phyloP scores from a whole-genome alignment of 2,329 filamentous ascomycete species.

The Ophiostoma fasciatum region DNA sequence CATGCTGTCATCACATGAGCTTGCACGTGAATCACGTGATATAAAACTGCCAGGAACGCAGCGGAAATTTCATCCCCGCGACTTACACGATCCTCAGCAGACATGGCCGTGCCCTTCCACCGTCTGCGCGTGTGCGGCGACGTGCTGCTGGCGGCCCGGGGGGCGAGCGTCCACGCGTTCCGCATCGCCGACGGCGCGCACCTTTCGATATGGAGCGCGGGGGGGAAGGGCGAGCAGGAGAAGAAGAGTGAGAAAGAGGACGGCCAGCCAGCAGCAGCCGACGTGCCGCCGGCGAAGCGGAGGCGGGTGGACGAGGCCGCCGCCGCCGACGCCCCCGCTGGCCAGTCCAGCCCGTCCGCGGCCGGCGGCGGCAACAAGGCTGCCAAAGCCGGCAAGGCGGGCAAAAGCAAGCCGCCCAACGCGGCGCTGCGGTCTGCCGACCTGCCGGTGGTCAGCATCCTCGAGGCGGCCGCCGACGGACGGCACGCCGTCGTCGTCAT shows the following conservation, averaged over 20 bases:
- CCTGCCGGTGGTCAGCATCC: conserved; percentile 50
- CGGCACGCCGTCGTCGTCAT: conserved; percentile 64
- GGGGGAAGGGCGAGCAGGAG: conserved; percentile 10
- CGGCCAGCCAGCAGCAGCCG: not conserved
- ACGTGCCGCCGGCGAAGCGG: conserved; percentile 6
- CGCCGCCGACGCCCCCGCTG: too few species aligned
- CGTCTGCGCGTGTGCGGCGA: conserved; percentile 38
- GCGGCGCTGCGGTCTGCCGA: conserved; percentile 25
- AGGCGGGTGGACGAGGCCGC: conserved; percentile 2
- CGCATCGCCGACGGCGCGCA: conserved; percentile 40
- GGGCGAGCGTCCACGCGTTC: conserved; percentile 56
- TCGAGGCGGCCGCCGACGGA: conserved; percentile 49
- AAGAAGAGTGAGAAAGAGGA: not conserved
- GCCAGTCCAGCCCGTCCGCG: too few species aligned
- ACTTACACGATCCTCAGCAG: too few species aligned
- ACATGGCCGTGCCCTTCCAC: conserved; percentile 42
- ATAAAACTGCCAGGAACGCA: too few species aligned
- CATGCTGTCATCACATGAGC: not conserved
- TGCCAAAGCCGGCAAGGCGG: not conserved
- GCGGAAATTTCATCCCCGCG: too few species aligned
- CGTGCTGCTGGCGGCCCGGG: conserved; percentile 59
- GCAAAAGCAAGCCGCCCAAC: too few species aligned
- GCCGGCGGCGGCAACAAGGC: not conserved
- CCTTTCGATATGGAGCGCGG: conserved; percentile 47
- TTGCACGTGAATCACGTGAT: too few species aligned